Evolutionary conservation across 495 filamentous ascomycete genomes (phyloP).

Genomic region (Daldinia loculata): DNA sequence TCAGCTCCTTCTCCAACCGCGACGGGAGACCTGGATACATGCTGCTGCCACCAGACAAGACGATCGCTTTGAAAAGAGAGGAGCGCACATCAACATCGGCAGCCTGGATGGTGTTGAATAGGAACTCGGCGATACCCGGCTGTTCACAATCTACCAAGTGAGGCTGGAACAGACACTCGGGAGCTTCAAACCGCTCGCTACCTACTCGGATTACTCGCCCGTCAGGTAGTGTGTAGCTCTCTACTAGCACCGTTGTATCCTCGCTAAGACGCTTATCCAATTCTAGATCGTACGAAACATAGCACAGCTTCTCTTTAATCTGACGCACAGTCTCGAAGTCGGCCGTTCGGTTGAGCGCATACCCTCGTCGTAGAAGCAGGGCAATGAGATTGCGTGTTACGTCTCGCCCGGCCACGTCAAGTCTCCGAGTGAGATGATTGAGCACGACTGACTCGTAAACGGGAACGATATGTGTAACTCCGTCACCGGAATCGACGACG

Average conservation of each 20-base stretch:
- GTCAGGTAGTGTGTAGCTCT: constrained; percentile 96
- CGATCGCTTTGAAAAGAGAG: constrained; percentile 95
- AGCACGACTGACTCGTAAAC: constrained; percentile 97
- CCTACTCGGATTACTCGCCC: constrained; percentile 95
- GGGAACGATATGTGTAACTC: constrained; percentile 97
- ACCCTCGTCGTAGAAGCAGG: constrained; percentile 91
- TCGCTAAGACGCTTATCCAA: constrained; percentile 95
- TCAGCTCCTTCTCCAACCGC: constrained; percentile 95
- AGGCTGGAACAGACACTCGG: constrained; percentile 98
- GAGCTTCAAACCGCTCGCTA: constrained; percentile 96
- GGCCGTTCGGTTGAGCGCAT: constrained; percentile 96
- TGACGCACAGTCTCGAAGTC: constrained; percentile 99
- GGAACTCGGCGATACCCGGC: constrained; percentile 92
- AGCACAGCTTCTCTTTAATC: constrained; percentile 99
- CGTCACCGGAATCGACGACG: constrained; percentile 97
- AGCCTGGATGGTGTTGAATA: constrained; percentile 97
- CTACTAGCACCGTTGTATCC: constrained; percentile 96
- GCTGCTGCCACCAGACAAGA: constrained; percentile 93
- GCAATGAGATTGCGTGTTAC: constrained; percentile 97
- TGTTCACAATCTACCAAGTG: constrained; percentile 98
- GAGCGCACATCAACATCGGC: constrained; percentile 94
- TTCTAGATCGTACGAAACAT: constrained; percentile 97
- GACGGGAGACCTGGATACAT: constrained; percentile 98
- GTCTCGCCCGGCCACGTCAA: constrained; percentile 96
- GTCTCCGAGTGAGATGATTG: constrained; percentile 91